Base-by-base conservation (phyloP, 768 basidiomycete genomes). In the Pulveroboletus sp. region DNA sequence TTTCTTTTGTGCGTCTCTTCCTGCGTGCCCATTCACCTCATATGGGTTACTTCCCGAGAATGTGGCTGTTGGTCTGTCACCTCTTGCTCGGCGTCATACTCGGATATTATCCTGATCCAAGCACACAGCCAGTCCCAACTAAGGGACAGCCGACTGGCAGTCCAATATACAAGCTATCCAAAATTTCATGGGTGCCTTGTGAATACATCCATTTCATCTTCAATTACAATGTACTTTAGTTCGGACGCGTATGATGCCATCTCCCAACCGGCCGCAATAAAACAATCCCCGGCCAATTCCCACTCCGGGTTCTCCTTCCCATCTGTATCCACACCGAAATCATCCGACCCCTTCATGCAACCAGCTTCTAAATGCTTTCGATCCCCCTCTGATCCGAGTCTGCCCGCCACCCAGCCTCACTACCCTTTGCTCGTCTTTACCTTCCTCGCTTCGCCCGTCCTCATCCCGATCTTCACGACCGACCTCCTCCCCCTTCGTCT, bases 91-190 rank as follows among this genome's bases (percentile, higher is more conserved):
- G 75, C 4, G 71, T 89, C 37, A 80, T 93, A 30, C 77, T 93
- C 1, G 71, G 76, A 5, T 80, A 80, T 2, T 83, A 89, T 59
- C 83, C 86, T 4, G 50, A 51, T 23, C 59, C 59, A 1, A 62
- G 56, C 9, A 61, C 69, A 0, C 65, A 73, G 2, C 63, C 73
- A 2, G 63, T 67, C 0, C 70, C 1, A 60, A 76, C 4, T 86
- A 91, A 58, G 85, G 83, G 4, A 79, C 81, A 10, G 76, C 83
- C 0, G 86, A 89, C 50, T 93, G 89, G 84, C 85, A 86, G 53
- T 85, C 87, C 14, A 95, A 93, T 54, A 71, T 94, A 3, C 91
- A 93, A 68, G 91, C 77, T 1, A 87, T 94, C 24, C 93, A 94
- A 63, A 94, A 94, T 56, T 77, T 93, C 26, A 93, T 94, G 91